Percentiles rank a stretch among this genome's conserved stretches.
Conservation (phyloP, 1,284 basidiomycete genomes). For the Trichosporon sp. region DNA sequence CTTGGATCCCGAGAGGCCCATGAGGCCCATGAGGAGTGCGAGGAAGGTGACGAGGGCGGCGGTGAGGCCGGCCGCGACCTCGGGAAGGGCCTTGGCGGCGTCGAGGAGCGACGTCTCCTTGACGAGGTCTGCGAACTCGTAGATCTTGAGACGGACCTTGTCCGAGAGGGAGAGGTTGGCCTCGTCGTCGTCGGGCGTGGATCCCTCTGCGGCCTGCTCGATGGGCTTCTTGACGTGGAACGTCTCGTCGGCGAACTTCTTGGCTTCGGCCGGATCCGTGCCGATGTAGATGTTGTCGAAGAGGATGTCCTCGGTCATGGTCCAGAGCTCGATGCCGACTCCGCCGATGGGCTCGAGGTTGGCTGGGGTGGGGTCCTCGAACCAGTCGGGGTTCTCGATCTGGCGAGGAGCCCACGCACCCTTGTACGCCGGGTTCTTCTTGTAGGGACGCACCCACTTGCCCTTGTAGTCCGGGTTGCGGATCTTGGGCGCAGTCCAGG, state of each 20-base stretch:
- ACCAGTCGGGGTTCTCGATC: constrained; percentile 89
- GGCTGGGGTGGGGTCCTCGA: constrained; percentile 79
- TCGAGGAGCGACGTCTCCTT: constrained; percentile 25
- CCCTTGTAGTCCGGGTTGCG: constrained; percentile 91
- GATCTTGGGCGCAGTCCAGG: constrained; percentile 82
- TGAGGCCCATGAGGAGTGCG: constrained; percentile 71
- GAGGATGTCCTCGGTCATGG: constrained; percentile 95
- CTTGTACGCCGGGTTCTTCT: constrained; percentile 96
- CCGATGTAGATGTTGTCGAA: constrained; percentile 90
- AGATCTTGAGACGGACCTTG: constrained; percentile 40
- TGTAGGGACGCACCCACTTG: constrained; percentile 88
- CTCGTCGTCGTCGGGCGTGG: constrained; percentile 53
- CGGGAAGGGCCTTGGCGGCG: constrained; percentile 76
- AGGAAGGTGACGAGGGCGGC: constrained; percentile 70
- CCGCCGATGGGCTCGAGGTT: constrained; percentile 85
- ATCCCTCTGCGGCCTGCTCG: constrained; percentile 49
- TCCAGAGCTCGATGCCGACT: constrained; percentile 95
- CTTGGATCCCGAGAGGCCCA: constrained; percentile 63
- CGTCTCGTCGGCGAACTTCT: constrained; percentile 71
- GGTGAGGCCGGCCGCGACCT: constrained; percentile 70
- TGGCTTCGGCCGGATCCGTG: constrained; percentile 75
- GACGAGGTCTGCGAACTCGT: constrained; percentile 44
- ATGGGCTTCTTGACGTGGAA: constrained; percentile 66
- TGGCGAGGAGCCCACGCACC: constrained; percentile 88
- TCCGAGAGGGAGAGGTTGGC: constrained; percentile 31